phyloP scores from a whole-genome alignment of 1,139 yeast genomes.

The Saccharomyces pastorianus region DNA sequence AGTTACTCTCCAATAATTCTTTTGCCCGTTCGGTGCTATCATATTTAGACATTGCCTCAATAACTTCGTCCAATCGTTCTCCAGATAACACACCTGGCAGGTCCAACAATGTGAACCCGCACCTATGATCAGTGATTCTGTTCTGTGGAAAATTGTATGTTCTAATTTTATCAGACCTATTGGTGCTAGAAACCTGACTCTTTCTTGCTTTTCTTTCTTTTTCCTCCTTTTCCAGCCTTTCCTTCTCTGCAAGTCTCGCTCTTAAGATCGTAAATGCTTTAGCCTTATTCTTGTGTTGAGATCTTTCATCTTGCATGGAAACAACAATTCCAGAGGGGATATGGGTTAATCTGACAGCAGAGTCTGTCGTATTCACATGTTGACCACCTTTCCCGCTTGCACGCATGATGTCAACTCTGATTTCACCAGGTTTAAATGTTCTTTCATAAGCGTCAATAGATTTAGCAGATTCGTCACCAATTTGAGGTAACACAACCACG shows the following conservation, averaged over 20 bases:
- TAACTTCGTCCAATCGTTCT: conserved; percentile 52
- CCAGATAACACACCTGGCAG: conserved; percentile 78
- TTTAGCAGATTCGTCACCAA: conserved; percentile 44
- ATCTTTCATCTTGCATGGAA: conserved; percentile 87
- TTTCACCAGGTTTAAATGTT: conserved; percentile 77
- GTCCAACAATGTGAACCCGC: conserved; percentile 71
- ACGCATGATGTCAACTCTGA: conserved; percentile 89
- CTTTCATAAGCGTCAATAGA: conserved; percentile 58
- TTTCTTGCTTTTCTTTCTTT: conserved; percentile 63
- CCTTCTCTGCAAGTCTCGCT: conserved; percentile 77
- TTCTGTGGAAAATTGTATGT: conserved; percentile 92
- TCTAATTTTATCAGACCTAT: conserved; percentile 85
- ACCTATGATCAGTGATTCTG: conserved; percentile 87
- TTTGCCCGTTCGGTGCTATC: conserved; percentile 42
- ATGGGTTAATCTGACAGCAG: conserved; percentile 91
- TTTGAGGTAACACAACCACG: conserved; percentile 83
- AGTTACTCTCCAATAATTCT: conserved; percentile 30
- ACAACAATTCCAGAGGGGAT: conserved; percentile 86
- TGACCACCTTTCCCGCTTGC: conserved; percentile 98
- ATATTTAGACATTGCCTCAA: conserved; percentile 44
- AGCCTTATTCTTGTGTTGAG: conserved; percentile 94
- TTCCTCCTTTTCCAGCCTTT: conserved; percentile 54
- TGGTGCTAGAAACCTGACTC: conserved; percentile 81
- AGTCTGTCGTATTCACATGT: conserved; percentile 95
- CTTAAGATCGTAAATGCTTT: conserved; percentile 79